phyloP scores from a whole-genome alignment of 148 eudicot genomes.

The Polygonum maritimum region DNA sequence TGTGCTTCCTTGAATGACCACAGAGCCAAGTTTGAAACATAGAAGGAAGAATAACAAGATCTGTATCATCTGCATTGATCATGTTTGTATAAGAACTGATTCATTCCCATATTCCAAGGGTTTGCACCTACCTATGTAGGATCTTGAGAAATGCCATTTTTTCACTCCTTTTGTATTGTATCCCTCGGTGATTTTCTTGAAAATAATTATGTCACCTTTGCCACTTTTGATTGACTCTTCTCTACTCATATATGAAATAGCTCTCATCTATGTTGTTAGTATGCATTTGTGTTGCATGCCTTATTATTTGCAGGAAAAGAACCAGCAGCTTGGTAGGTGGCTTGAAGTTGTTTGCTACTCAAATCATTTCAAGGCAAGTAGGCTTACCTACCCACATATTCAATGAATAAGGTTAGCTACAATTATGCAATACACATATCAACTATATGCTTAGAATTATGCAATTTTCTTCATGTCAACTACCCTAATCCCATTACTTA shows the following conservation, averaged over 20 bases:
- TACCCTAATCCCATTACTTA: neutral
- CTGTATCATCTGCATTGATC: neutral
- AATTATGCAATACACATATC: neutral
- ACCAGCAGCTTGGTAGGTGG: conserved; percentile 2
- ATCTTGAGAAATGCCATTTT: conserved; percentile 5
- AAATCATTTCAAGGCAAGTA: neutral
- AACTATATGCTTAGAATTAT: neutral
- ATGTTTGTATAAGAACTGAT: neutral
- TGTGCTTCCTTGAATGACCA: conserved; percentile 46
- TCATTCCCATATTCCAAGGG: neutral
- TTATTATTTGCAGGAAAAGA: neutral
- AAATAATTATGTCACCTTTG: neutral
- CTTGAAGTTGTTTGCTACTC: neutral
- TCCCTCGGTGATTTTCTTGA: neutral
- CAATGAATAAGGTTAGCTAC: neutral
- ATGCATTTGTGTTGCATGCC: neutral
- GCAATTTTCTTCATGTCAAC: neutral
- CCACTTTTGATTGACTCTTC: neutral
- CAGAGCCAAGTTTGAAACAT: neutral
- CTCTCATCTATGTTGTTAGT: neutral
- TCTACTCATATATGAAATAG: neutral
- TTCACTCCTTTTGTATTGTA: neutral
- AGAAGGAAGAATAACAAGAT: neutral
- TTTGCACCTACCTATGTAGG: conserved; percentile 7
- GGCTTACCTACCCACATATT: neutral